Percentiles rank a stretch among this genome's conserved stretches.
phyloP scores from a whole-genome alignment of 331 rosid genomes.

The Rosa hybrid region DNA sequence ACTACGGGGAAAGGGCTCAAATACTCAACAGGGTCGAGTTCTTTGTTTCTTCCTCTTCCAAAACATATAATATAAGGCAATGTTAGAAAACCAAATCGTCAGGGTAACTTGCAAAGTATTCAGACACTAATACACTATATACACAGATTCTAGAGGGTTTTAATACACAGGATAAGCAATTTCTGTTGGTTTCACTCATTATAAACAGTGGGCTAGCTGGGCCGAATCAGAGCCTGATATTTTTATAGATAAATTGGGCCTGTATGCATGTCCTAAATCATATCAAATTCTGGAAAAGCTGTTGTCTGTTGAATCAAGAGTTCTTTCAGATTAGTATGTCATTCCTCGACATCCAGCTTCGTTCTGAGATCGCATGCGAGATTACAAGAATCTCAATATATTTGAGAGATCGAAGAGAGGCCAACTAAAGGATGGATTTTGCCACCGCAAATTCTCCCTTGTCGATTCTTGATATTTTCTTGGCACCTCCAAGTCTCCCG shows the following conservation, averaged over 20 bases:
- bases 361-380: too few relatives aligned
- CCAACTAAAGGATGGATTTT: too few relatives aligned
- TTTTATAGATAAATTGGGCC: not conserved
- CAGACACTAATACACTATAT: too few relatives aligned
- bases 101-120: too few relatives aligned
- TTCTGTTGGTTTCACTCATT: not conserved
- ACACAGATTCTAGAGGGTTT: too few relatives aligned
- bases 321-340: too few relatives aligned
- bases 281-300: not conserved
- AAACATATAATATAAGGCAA: not conserved
- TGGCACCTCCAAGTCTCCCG: not conserved
- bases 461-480: too few relatives aligned
- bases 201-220: not conserved
- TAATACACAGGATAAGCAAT: not conserved
- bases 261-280: not conserved
- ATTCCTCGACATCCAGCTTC: too few relatives aligned
- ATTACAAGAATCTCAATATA: too few relatives aligned
- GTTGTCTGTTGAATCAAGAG: not conserved
- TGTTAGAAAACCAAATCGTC: not conserved
- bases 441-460: too few relatives aligned
- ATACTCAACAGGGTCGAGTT: not conserved
- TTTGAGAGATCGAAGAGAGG: too few relatives aligned
- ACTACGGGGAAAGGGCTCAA: not conserved
- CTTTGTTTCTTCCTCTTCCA: not conserved
- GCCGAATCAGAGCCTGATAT: not conserved